Conservation (phyloP, 176 grass and related monocot species). For the Pharus latifolius region DNA sequence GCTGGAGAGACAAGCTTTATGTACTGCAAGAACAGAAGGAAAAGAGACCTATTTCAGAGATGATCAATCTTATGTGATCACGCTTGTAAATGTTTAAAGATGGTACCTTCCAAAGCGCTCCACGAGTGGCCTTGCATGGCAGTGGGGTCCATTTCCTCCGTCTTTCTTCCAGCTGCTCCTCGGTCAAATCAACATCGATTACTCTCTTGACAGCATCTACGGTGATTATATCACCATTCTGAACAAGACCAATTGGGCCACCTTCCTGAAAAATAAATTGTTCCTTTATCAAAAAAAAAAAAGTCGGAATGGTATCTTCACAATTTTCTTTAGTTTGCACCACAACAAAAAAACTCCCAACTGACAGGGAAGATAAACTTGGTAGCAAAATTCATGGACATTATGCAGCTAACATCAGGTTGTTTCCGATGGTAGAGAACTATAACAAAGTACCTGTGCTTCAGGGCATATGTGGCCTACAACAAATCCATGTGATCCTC, state of each 20-base stretch:
- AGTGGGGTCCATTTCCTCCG: slow-evolving; percentile 55
- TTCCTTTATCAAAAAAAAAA: slow-evolving; percentile 22
- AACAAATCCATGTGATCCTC: slow-evolving; percentile 97
- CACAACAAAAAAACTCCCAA: neutral
- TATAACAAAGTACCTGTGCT: slow-evolving; percentile 58
- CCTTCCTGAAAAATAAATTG: slow-evolving; percentile 66
- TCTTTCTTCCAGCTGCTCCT: slow-evolving; percentile 57
- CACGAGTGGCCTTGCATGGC: slow-evolving; percentile 38
- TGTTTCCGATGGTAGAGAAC: neutral
- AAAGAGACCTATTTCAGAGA: neutral
- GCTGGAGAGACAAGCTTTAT: slow-evolving; percentile 82
- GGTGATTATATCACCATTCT: slow-evolving; percentile 78
- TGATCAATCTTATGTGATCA: neutral
- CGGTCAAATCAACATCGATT: slow-evolving; percentile 64
- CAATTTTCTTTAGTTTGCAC: slow-evolving; percentile 1
- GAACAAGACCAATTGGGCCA: slow-evolving; percentile 79
- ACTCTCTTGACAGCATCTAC: slow-evolving; percentile 65
- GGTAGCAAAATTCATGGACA: neutral
- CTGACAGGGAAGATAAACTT: neutral
- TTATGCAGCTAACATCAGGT: neutral
- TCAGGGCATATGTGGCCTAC: slow-evolving; percentile 97
- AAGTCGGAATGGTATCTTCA: too few species aligned
- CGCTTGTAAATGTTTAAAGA: neutral
- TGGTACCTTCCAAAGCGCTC: slow-evolving; percentile 79
- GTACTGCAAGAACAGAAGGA: slow-evolving; percentile 41